Evolutionary conservation across 2,329 filamentous ascomycete species (phyloP), one percentile per base, ranked within the genome.

Genomic region (Magnaporthiopsis poae): DNA sequence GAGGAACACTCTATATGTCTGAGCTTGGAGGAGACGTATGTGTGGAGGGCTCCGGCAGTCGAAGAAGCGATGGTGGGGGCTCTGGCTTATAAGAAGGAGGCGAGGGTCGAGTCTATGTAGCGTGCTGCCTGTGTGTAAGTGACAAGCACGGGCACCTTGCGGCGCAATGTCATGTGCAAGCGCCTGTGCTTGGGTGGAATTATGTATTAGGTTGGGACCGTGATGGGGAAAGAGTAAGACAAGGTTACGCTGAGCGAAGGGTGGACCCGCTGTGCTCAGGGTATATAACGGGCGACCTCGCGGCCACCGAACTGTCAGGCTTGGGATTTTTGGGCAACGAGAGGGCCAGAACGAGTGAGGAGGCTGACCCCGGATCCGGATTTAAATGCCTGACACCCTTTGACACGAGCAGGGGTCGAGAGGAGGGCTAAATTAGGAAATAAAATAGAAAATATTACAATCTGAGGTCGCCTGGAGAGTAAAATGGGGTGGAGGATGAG

Each of bases 1-100:
- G n/a, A 61, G 18, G 29, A 39, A 13, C 56, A 62, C n/a, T 35
- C 39, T 25, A 62, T 13, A 35, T 27, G 25, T 52, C 27, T 13
- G 60, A 56, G 35, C 35, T 52, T 27, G 59, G 9, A 31, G 60
- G 60, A 66, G 64, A 36, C 18, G 65, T 27, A 39, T 31, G 39
- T 27, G 36, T 36, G 60, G 61, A 60, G 60, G 25, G 25, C 60
- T 33, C 33, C 56, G 56, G n/a, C 36, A 56, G 63, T 25, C 18
- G 13, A 36, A 61, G 33, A 60, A 60, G 27, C 35, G 63, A 36
- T 31, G 63, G 63, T 65, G 63, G 63, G 63, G 63, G 63, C 29
- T 35, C 13, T 60, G 46, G 52, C 31, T 60, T 65, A 65, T 65
- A 65, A 60, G 63, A 65, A 60, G 63, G 59, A 64, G 63, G 63